Conservation (phyloP, 306 rosid species). For the Lathyrus oleraceus region DNA sequence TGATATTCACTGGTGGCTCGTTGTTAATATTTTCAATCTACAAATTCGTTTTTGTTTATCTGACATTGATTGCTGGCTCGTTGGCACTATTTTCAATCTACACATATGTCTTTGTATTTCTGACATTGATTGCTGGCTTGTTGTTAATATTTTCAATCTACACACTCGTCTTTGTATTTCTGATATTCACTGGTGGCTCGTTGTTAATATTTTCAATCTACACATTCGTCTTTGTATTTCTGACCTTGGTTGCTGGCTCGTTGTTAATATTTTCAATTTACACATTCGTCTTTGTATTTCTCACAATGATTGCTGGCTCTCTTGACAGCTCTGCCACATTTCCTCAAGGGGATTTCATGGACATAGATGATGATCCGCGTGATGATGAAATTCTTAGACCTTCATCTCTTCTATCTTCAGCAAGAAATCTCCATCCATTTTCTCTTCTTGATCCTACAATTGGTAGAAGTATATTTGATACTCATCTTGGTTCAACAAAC, state of each 20-base stretch:
- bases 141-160: no score
- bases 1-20: no score
- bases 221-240: not conserved
- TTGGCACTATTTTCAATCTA: not conserved
- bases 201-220: not conserved
- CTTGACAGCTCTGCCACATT: constrained; percentile 45
- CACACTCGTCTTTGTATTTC: no score
- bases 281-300: not conserved
- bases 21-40: not conserved
- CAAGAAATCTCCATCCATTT: constrained; percentile 50
- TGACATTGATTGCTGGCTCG: constrained; percentile 42
- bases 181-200: no score
- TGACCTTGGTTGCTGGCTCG: constrained; percentile 36
- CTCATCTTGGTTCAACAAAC: constrained; percentile 36
- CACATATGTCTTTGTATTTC: not conserved
- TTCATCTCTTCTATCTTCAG: constrained; percentile 50
- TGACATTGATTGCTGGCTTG: no score
- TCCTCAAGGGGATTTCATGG: constrained; percentile 79
- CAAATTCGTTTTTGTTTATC: not conserved
- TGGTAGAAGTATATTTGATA: constrained; percentile 47
- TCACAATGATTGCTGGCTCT: constrained; percentile 42
- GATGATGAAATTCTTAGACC: constrained; percentile 46
- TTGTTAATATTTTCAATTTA: not conserved
- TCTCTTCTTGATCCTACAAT: constrained; percentile 55
- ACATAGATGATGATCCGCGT: constrained; percentile 67